Percentiles rank a stretch among this genome's conserved stretches.
These are phyloP conservation scores for Catunica adiposa DNA, from an alignment of 2,329 filamentous ascomycete genomes.

Conservation along the genomic window DNA sequence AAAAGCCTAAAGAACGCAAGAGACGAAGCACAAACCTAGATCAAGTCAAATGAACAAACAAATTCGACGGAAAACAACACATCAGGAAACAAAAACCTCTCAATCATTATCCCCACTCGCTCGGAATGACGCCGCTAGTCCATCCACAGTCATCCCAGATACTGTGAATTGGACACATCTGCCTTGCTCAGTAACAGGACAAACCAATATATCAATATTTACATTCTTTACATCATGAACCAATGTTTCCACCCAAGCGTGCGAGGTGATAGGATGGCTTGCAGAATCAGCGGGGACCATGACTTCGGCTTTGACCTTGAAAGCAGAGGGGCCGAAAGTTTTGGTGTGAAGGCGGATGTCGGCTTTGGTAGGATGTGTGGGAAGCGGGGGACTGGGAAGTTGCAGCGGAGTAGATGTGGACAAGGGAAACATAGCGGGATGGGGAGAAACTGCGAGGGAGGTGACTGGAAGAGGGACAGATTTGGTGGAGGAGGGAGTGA, in stretches of 20 bases:
- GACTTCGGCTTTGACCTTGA: no score
- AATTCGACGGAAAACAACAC: background rate
- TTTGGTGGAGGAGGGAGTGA: no score
- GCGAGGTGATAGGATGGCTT: background rate
- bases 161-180: background rate
- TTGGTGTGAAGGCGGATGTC: no score
- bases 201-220: background rate
- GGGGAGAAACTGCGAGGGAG: no score
- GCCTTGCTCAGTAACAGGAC: background rate
- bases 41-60: background rate
- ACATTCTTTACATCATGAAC: background rate
- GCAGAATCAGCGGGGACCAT: no score
- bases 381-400: no score
- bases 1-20: no score
- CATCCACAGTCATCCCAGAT: background rate
- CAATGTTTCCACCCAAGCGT: background rate
- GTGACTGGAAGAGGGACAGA: no score
- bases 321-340: no score
- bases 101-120: background rate
- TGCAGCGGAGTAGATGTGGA: no score
- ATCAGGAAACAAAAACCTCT: background rate
- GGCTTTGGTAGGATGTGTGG: no score
- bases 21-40: background rate
- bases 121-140: background rate
- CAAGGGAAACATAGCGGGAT: no score